These are phyloP conservation scores for Pythium brachiatum DNA, from an alignment of 352 stramenopile species.

Conservation along the genomic window DNA sequence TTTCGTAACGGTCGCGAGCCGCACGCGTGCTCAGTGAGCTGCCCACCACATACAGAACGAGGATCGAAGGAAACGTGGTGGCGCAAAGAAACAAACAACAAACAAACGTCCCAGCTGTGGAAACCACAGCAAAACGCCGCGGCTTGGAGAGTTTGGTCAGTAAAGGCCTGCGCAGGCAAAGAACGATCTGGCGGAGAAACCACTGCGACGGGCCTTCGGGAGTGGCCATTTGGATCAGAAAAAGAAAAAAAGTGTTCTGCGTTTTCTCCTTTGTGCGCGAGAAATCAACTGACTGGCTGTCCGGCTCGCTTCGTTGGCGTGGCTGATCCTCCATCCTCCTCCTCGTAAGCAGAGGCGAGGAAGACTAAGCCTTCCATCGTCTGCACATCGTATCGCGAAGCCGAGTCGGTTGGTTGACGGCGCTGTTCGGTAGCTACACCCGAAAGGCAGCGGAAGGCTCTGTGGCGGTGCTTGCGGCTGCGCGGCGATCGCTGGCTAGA, in stretches of 20 bases:
- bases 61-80: background rate
- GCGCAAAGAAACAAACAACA: background rate
- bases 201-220: background rate
- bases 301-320: background rate
- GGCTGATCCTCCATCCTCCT: background rate
- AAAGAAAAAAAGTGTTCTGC: slow-evolving; percentile 3
- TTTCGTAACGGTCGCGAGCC: slow-evolving; percentile 9
- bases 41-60: too few species aligned
- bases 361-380: background rate
- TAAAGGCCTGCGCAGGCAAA: background rate
- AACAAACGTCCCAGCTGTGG: background rate
- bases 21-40: background rate
- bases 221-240: background rate
- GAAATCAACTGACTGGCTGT: slow-evolving; percentile 2
- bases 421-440: background rate
- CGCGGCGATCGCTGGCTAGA: background rate
- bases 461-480: slow-evolving; percentile 17
- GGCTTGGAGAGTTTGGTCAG: background rate
- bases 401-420: background rate
- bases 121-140: background rate
- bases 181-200: slow-evolving; percentile 1
- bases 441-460: slow-evolving; percentile 1
- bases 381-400: background rate
- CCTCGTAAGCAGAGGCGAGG: too few species aligned
- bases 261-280: background rate